Evolutionary conservation across 1,284 basidiomycete species (phyloP), one percentile per base, ranked within the genome.

Genomic region (Coniferiporia sulphurascens): DNA sequence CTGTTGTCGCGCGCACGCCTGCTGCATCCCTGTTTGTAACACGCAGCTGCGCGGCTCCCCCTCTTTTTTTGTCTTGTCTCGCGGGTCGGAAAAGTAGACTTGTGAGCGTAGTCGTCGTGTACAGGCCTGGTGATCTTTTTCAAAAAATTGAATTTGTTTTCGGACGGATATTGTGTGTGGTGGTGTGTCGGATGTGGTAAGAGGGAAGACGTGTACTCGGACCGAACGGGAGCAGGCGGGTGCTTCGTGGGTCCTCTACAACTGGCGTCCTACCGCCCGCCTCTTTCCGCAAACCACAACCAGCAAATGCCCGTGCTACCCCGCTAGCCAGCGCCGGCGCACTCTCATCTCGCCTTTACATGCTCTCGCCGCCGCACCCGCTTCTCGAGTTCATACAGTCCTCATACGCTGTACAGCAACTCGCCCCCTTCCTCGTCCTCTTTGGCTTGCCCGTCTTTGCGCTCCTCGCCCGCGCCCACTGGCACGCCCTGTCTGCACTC

Each of bases 381-480:
- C 50, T 52, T 17, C 15, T 43, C 35, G 38, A 38, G 52, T 22
- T 41, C 35, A n/a, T 52, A 10, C 19, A 48, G 34, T 41, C 44
- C 19, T 56, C 58, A 22, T 62, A 62, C 48, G 9, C 49, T 48
- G 34, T 46, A 6, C 52, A 55, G 32, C 61, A 62, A 43, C 9
- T 55, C 41, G 50, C 52, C 6, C 61, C 61, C 15, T 43, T 62
- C n/a, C 34, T 62, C 51, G 57, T 62, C 32, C 53, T 62, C 22
- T 36, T 62, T 19, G 56, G 51, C 45, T 9, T 59, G 7, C 61
- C 61, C 9, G 52, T 52, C 27, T 48, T 62, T 27, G 57, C 49
- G 15, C 61, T 62, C 57, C 32, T 59, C 46, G 45, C 53, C 15
- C 61, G 48, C 43, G 38, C 21, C n/a, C 45, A 52, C 34, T 52